phyloP scores from a whole-genome alignment of 176 grass and related monocot species.

The Carex pumila region DNA sequence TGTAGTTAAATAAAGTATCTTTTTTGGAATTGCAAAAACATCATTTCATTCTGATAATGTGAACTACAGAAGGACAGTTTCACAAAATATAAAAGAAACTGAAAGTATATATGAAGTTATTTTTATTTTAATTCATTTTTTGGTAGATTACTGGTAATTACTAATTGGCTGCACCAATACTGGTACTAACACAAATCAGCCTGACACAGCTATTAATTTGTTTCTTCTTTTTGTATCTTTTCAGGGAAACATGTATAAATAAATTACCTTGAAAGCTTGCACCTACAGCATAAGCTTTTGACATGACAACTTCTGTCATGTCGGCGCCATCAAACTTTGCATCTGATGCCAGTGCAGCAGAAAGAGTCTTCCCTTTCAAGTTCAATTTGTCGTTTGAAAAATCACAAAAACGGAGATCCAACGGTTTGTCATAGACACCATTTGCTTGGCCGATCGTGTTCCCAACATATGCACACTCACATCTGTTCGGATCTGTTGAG shows the following conservation, averaged over 20 bases:
- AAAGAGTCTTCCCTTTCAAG: slow-evolving; percentile 82
- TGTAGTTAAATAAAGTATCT: neutral
- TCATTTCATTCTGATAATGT: neutral
- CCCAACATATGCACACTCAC: slow-evolving; percentile 77
- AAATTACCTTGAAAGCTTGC: slow-evolving; percentile 83
- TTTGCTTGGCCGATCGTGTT: slow-evolving; percentile 98
- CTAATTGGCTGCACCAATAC: neutral
- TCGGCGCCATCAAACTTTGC: slow-evolving; percentile 85
- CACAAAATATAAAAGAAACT: neutral
- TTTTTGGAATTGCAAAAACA: neutral
- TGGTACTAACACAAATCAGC: neutral
- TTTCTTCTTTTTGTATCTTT: neutral
- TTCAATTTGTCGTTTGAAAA: slow-evolving; percentile 66
- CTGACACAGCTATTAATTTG: neutral
- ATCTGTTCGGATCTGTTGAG: slow-evolving; percentile 78
- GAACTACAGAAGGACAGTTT: neutral
- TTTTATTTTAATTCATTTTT: neutral
- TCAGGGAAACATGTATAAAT: neutral
- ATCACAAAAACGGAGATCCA: slow-evolving; percentile 87
- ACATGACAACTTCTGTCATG: slow-evolving; percentile 92
- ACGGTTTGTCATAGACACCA: slow-evolving; percentile 88
- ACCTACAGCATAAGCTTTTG: slow-evolving; percentile 91
- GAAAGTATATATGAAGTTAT: neutral
- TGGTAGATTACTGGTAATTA: neutral
- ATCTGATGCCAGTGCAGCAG: slow-evolving; percentile 69